Conservation (phyloP, 2,329 filamentous ascomycete genomes). For the Berkeleyomyces rouxiae region DNA sequence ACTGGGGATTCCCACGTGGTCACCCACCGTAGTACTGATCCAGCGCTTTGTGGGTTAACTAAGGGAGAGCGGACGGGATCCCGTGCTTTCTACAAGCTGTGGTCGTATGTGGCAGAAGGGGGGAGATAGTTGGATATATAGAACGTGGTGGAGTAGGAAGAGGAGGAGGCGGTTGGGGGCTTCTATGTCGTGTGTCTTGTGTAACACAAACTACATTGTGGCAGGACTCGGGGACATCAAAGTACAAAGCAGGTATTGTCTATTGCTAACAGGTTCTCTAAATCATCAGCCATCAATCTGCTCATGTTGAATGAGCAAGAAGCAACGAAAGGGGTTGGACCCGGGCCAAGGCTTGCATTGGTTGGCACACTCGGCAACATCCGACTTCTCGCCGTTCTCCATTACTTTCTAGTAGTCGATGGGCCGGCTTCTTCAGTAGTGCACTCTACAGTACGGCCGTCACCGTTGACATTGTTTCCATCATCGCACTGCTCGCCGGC, state of each 20-base stretch:
- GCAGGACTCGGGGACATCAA: no score
- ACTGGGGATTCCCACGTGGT: background rate
- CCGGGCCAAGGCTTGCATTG: no score
- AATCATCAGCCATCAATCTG: no score
- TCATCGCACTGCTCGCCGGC: slow-evolving; percentile 6
- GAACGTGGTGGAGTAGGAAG: background rate
- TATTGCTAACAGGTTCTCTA: no score
- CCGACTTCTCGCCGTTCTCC: background rate
- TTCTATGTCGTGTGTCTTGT: no score
- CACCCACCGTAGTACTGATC: background rate
- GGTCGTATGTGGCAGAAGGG: background rate
- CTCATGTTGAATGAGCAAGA: no score
- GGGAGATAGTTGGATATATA: background rate
- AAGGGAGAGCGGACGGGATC: background rate
- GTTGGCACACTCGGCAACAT: background rate
- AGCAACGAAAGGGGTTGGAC: no score
- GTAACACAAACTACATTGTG: no score
- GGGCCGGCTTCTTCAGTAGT: background rate
- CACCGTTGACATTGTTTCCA: background rate
- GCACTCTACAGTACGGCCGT: slow-evolving; percentile 5
- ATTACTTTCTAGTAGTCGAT: background rate
- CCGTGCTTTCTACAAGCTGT: background rate
- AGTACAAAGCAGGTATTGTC: no score
- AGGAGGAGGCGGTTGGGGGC: background rate
- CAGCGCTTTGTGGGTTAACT: background rate